Percentiles rank a stretch among this genome's conserved stretches.
Evolutionary conservation across 2,329 filamentous ascomycete species (phyloP).

Genomic region (Trichoderma sp.): DNA sequence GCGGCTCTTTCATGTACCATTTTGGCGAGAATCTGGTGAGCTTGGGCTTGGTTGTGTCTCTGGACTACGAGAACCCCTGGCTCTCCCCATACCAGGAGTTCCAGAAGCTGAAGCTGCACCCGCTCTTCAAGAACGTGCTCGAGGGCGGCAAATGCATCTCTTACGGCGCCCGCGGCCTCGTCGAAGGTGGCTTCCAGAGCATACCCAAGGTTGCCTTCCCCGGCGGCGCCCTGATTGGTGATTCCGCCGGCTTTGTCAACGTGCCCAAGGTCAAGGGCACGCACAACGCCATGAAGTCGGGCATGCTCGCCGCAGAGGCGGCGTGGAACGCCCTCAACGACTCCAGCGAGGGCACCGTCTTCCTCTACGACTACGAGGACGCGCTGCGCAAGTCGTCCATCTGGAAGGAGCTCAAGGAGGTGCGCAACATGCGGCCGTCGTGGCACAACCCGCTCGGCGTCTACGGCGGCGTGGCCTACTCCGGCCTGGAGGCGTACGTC

Average conservation of each 20-base stretch:
- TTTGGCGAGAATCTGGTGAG: slow-evolving; percentile 97
- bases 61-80: slow-evolving; percentile 98
- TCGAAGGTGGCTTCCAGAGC: slow-evolving; percentile 95
- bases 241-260: slow-evolving; percentile 95
- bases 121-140: slow-evolving; percentile 82
- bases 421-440: slow-evolving; percentile 95
- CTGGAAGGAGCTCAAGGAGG: slow-evolving; percentile 92
- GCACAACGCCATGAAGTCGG: slow-evolving; percentile 96
- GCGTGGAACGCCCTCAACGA: slow-evolving; percentile 72
- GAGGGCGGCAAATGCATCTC: slow-evolving; percentile 97
- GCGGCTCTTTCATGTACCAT: slow-evolving; percentile 99
- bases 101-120: slow-evolving; percentile 97
- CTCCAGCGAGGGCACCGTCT: slow-evolving; percentile 68
- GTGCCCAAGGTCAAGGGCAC: slow-evolving; percentile 98
- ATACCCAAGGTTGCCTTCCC: slow-evolving; percentile 97
- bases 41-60: slow-evolving; percentile 84
- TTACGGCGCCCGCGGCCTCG: slow-evolving; percentile 87
- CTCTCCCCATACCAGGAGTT: slow-evolving; percentile 94
- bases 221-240: slow-evolving; percentile 90
- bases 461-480: slow-evolving; percentile 89
- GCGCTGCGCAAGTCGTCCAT: slow-evolving; percentile 81
- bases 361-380: slow-evolving; percentile 94
- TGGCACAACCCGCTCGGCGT: slow-evolving; percentile 87
- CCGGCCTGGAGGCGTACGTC: slow-evolving; percentile 85
- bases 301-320: slow-evolving; percentile 93